phyloP scores from a whole-genome alignment of 2,329 filamentous ascomycete genomes.

The Fusarium armeniacum region DNA sequence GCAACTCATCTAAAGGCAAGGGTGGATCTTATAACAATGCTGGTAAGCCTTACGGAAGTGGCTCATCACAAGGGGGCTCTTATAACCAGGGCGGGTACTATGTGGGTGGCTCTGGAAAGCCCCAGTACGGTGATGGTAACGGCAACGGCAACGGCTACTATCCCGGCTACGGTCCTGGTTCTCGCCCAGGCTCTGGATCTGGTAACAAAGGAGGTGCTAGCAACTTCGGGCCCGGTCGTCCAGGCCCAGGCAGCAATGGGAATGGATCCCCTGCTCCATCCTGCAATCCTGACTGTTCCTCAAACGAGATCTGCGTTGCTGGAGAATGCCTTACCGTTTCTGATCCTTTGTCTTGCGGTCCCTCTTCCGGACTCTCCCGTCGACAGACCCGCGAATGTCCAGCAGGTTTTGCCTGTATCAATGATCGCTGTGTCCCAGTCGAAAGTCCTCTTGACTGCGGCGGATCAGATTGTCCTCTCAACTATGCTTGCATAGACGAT shows the following conservation, averaged over 20 bases:
- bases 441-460: conserved; percentile 20
- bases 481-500: conserved; percentile 29
- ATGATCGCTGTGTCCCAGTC: conserved; percentile 24
- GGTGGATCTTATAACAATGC: background rate
- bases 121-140: background rate
- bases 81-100: background rate
- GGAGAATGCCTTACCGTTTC: conserved; percentile 17
- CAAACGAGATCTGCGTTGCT: conserved; percentile 18
- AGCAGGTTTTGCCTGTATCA: conserved; percentile 26
- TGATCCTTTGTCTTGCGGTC: conserved; percentile 16
- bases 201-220: background rate
- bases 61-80: background rate
- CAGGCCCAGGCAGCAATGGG: background rate
- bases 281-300: conserved; percentile 11
- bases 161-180: background rate
- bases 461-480: conserved; percentile 10
- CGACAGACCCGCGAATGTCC: conserved; percentile 25
- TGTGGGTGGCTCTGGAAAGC: background rate
- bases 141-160: background rate
- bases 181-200: conserved; percentile 9
- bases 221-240: conserved; percentile 2
- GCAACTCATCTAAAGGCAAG: background rate
- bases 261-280: background rate
- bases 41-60: background rate
- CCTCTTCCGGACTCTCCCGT: conserved; percentile 10